A percentile compares a stretch with the other conserved stretches of the same genome.
These are phyloP conservation scores for Phytophthora pseudosyringae DNA, from an alignment of 352 stramenopile species.

Conservation along the genomic window DNA sequence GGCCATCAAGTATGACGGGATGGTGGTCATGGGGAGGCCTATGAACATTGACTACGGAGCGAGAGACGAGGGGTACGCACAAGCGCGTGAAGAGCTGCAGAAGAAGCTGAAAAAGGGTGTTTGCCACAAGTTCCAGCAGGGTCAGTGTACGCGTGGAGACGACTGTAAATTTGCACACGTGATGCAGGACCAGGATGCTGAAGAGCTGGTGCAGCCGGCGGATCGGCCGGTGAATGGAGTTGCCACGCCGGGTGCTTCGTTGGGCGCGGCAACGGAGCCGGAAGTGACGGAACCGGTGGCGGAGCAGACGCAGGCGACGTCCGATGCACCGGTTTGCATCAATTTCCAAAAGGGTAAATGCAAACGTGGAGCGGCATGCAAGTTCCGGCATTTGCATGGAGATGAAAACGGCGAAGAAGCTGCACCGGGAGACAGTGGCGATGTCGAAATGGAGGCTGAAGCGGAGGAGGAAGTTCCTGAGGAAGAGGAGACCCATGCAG, in stretches of 20 bases:
- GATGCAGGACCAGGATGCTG: constrained; percentile 59
- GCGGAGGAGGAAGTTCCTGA: constrained; percentile 13
- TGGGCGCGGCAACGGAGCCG: constrained; percentile 18
- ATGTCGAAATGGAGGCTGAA: constrained; percentile 16
- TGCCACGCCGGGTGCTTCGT: constrained; percentile 30
- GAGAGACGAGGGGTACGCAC: constrained; percentile 68
- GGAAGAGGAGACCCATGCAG: constrained; percentile 47
- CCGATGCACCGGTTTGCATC: constrained; percentile 71
- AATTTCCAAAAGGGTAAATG: constrained; percentile 81
- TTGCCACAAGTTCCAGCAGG: constrained; percentile 76
- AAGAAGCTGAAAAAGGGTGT: constrained; percentile 82
- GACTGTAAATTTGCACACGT: constrained; percentile 81
- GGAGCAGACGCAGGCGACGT: constrained; percentile 33
- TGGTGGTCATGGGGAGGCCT: constrained; percentile 83
- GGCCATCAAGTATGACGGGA: constrained; percentile 81
- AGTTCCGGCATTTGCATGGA: constrained; percentile 61
- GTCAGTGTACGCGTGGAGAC: constrained; percentile 64
- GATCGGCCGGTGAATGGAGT: constrained; percentile 39
- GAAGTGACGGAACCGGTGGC: neutral
- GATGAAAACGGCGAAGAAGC: constrained; percentile 5
- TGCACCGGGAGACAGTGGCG: constrained; percentile 5
- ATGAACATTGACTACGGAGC: constrained; percentile 87
- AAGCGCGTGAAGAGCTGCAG: constrained; percentile 74
- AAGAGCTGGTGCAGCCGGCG: constrained; percentile 49
- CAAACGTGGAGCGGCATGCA: constrained; percentile 63